Conservation (phyloP, 257 asterid genomes). For the Solanum bulbocastanum region DNA sequence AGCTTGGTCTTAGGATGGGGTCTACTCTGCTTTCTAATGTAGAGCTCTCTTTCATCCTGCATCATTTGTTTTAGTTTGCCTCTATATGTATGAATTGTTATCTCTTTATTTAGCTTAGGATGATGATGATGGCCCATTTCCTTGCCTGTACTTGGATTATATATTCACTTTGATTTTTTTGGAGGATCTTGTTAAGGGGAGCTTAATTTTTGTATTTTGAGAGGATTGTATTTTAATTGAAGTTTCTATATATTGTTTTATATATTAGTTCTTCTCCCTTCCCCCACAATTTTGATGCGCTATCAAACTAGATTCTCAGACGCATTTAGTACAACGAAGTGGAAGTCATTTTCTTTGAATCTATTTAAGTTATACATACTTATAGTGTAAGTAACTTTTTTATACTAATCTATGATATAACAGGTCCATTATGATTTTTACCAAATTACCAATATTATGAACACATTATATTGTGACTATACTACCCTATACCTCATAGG, state of each 20-base stretch:
- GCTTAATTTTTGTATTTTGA: neutral
- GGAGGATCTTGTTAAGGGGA: neutral
- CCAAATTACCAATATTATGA: neutral
- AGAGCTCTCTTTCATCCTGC: neutral
- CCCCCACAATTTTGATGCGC: neutral
- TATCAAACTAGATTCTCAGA: neutral
- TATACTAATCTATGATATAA: neutral
- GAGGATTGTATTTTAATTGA: neutral
- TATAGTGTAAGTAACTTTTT: neutral
- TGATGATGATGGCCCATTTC: neutral
- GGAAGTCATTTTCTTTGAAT: neutral
- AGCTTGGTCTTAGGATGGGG: neutral
- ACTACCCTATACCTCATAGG: neutral
- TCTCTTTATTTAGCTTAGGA: neutral
- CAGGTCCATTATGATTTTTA: neutral
- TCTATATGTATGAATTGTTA: neutral
- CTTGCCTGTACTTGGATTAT: neutral
- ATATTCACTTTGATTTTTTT: neutral
- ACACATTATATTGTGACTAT: neutral
- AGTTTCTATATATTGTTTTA: neutral
- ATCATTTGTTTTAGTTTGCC: neutral
- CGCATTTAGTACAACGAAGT: neutral
- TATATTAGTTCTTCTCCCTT: neutral
- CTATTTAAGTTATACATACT: neutral
- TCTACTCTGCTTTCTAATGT: neutral